These are phyloP conservation scores for Alternaria alternata DNA, from an alignment of 2,329 filamentous ascomycete genomes.

Conservation along the genomic window DNA sequence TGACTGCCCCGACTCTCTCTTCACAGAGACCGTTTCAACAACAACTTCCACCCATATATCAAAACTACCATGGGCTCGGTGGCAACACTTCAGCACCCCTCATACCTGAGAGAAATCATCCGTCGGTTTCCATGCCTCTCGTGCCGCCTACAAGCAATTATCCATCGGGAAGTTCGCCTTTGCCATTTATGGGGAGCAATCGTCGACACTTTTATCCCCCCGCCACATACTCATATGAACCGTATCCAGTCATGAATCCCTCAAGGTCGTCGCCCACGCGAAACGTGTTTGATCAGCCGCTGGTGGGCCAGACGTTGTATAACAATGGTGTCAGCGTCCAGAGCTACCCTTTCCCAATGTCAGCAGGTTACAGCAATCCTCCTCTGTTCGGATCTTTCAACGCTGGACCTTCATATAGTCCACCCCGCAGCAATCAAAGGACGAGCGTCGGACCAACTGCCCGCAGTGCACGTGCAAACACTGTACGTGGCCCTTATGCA, in stretches of 20 bases:
- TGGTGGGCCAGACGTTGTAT: conserved; percentile 9
- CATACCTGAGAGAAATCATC: conserved; percentile 13
- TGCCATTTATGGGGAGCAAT: conserved; percentile 14
- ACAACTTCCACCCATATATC: conserved; percentile 22
- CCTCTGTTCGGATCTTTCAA: conserved; percentile 9
- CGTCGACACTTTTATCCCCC: conserved; percentile 21
- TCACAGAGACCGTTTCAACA: conserved; percentile 24
- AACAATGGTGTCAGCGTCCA: conserved; percentile 14
- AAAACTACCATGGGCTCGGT: conserved; percentile 13
- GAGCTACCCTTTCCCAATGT: conserved; percentile 9
- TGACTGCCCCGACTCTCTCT: conserved; percentile 28
- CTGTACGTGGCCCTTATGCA: conserved; percentile 13
- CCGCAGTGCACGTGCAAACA: conserved; percentile 13
- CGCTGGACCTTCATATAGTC: conserved; percentile 3
- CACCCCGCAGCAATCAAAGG: conserved; percentile 12
- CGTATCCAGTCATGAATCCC: conserved; percentile 10
- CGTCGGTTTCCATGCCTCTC: conserved; percentile 3
- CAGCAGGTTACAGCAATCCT: background rate
- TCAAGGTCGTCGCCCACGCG: conserved; percentile 30
- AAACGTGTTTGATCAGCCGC: conserved; percentile 16
- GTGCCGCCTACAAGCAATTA: conserved; percentile 15
- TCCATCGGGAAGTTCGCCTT: conserved; percentile 17
- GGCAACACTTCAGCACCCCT: conserved; percentile 10
- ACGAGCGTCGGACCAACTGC: conserved; percentile 9
- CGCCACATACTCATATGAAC: background rate